Base-by-base conservation (phyloP, 257 asterid species). In the Solanum verrucosum region DNA sequence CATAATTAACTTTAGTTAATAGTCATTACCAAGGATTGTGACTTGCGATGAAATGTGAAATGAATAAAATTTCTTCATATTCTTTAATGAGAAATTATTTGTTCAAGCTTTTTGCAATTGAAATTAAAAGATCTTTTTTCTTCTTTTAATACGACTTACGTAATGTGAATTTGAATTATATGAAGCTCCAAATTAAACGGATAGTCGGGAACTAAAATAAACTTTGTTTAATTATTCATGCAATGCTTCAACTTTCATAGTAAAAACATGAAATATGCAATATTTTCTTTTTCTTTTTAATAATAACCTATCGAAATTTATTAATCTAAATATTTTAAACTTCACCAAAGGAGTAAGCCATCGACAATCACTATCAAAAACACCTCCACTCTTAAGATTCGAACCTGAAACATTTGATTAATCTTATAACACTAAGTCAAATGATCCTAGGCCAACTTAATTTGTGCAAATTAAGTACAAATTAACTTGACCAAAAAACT, bases 381-480 rank as follows among this genome's bases (percentile, higher is more conserved):
- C 0, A 18, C 23, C 9, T 33, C 27, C 6, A 37, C n/a, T 5
- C 2, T 5, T 9, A 35, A 3, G 0, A 12, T 4, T 78, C n/a
- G 7, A 77, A 77, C 14, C 0, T 13, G n/a, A 77, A n/a, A 13
- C 15, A 2, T 73, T 2, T 34, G 16, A 73, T 20, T 9, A 9
- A 73, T 34, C 27, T 31, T 9, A 3, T 9, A 9, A 73, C 35
- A n/a, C 60, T n/a, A 5, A 13, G n/a, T 40, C 40, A 16, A 81
- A 46, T 81, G 68, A 46, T 27, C 38, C 40, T 44, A n/a, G 68
- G 42, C 59, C 42, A 16, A 79, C 84, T 79, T 27, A 79, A 44
- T 44, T 79, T 79, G 40, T 13, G 37, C 65, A 42, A 65, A 65
- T 65, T 65, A 5, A 78, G 84, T 25, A 42, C 84, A 78, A 29